A percentile compares a stretch with the other conserved stretches of the same genome.
Evolutionary conservation across 345 rosid species (phyloP).

Genomic region (Brassica napus): Da-Ae NC_063439.1:21416001-21416500

Average conservation of each 20-base stretch:
- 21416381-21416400: not conserved
- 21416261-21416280: not conserved
- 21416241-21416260: not conserved
- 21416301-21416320: not conserved
- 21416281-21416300: not conserved
- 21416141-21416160: not conserved
- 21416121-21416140: no score
- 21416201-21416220: not conserved
- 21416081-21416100: not conserved
- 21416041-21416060: not conserved
- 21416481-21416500: no score
- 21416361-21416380: not conserved
- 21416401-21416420: not conserved
- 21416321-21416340: not conserved
- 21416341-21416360: not conserved
- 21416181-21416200: not conserved
- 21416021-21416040: no score
- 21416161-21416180: not conserved
- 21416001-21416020: no score
- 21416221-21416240: not conserved
- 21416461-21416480: no score
- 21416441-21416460: not conserved
- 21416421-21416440: not conserved
- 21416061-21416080: not conserved
- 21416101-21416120: not conserved